Evolutionary conservation across 768 basidiomycete genomes (phyloP).

Genomic region (Termitomyces sp.): DNA sequence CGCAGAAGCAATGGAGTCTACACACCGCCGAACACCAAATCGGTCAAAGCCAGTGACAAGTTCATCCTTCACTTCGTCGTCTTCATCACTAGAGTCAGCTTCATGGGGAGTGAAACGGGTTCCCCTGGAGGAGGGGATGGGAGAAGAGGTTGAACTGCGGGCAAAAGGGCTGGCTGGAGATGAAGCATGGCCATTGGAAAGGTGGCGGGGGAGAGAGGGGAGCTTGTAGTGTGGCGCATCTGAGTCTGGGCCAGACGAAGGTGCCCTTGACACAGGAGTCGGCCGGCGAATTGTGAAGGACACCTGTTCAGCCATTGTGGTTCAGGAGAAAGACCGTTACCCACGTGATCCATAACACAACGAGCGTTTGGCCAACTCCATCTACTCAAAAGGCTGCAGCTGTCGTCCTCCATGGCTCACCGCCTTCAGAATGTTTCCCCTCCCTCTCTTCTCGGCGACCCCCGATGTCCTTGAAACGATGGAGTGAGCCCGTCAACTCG

Average conservation of each 20-base stretch:
- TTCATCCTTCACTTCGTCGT: constrained; percentile 64
- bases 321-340: not conserved
- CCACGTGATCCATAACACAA: constrained; percentile 10
- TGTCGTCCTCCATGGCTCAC: not conserved
- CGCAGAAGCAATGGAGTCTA: constrained; percentile 25
- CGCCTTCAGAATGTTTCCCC: constrained; percentile 21
- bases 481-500: constrained; percentile 12
- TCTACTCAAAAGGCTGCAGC: not conserved
- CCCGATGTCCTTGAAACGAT: constrained; percentile 20
- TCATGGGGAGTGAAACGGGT: constrained; percentile 24
- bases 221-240: constrained; percentile 52
- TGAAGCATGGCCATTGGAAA: constrained; percentile 30
- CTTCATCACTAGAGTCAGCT: constrained; percentile 59
- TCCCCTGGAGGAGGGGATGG: constrained; percentile 21
- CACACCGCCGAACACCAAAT: constrained; percentile 85
- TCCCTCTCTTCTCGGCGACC: constrained; percentile 21
- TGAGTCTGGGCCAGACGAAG: constrained; percentile 63
- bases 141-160: constrained; percentile 46
- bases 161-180: constrained; percentile 55
- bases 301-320: constrained; percentile 39
- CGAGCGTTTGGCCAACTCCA: not conserved
- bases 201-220: constrained; percentile 58
- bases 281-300: constrained; percentile 88
- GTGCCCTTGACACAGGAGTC: constrained; percentile 58
- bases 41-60: constrained; percentile 70